A percentile compares a stretch with the other conserved stretches of the same genome.
phyloP scores from a whole-genome alignment of 2,329 filamentous ascomycete genomes.

The Fusarium continuum region DNA sequence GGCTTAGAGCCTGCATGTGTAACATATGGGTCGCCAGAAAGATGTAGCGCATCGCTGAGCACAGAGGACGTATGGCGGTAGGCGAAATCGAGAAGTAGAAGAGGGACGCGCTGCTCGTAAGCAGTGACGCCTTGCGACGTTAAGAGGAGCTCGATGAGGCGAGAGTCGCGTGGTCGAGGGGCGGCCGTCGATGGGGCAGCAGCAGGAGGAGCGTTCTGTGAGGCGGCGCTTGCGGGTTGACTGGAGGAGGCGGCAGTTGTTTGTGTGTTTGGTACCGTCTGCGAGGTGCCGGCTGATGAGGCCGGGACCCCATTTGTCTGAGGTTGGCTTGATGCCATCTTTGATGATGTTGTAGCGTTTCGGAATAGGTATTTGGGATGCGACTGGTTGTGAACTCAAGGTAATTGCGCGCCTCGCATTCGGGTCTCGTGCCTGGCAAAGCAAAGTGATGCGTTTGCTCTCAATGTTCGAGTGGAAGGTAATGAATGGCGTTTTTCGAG shows the following conservation, averaged over 20 bases:
- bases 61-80: slow-evolving; percentile 82
- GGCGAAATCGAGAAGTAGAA: slow-evolving; percentile 85
- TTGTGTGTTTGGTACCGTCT: slow-evolving; percentile 51
- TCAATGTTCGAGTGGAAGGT: background rate
- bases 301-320: slow-evolving; percentile 64
- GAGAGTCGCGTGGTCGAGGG: slow-evolving; percentile 77
- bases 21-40: slow-evolving; percentile 74
- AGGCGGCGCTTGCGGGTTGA: slow-evolving; percentile 37
- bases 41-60: slow-evolving; percentile 75
- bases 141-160: slow-evolving; percentile 81
- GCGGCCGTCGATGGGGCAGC: slow-evolving; percentile 52
- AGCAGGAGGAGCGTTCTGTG: slow-evolving; percentile 41
- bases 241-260: slow-evolving; percentile 43
- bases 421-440: background rate
- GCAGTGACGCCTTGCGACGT: slow-evolving; percentile 80
- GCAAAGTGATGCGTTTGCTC: background rate
- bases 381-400: background rate
- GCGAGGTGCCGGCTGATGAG: slow-evolving; percentile 51
- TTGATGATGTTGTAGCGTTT: slow-evolving; percentile 1
- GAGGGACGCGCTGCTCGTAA: slow-evolving; percentile 83
- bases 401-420: slow-evolving; percentile 9
- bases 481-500: background rate
- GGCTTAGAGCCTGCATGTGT: slow-evolving; percentile 64
- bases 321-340: slow-evolving; percentile 52
- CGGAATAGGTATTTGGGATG: background rate